A percentile compares a stretch with the other conserved stretches of the same genome.
Evolutionary conservation across 192 early-diverging fungal species (phyloP).

Genomic region (Allomyces arbusculus): DNA sequence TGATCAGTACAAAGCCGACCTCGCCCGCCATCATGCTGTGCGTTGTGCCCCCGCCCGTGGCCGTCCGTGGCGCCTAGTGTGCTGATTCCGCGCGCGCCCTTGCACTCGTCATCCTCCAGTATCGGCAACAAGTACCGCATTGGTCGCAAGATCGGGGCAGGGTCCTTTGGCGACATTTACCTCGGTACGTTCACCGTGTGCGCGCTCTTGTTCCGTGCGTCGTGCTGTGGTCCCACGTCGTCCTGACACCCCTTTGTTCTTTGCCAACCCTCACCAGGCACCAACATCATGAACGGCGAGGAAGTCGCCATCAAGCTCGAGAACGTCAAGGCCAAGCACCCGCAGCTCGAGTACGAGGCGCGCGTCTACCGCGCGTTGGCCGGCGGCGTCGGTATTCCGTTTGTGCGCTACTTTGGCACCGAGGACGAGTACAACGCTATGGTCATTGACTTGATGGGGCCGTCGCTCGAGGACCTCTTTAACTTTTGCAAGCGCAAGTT

Average conservation of each 20-base stretch:
- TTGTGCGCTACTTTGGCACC: conserved; percentile 63
- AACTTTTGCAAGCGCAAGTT: conserved; percentile 78
- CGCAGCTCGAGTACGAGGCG: conserved; percentile 93
- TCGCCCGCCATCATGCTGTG: too few relatives aligned
- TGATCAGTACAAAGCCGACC: too few relatives aligned
- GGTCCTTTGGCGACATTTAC: conserved; percentile 96
- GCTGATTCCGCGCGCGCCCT: too few relatives aligned
- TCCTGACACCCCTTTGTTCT: background rate
- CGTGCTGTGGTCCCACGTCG: background rate
- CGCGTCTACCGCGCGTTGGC: conserved; percentile 86
- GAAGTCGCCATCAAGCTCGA: conserved; percentile 98
- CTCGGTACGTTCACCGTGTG: conserved; percentile 39
- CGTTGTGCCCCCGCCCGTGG: too few relatives aligned
- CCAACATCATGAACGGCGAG: conserved; percentile 72
- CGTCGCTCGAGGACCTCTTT: conserved; percentile 76
- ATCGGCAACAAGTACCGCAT: conserved; percentile 88
- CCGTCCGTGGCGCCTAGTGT: too few relatives aligned
- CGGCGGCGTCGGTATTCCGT: conserved; percentile 78
- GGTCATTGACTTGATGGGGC: conserved; percentile 79
- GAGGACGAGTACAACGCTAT: conserved; percentile 67
- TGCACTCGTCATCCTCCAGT: conserved; percentile 9
- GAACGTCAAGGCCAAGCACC: conserved; percentile 79
- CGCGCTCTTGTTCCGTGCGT: conserved; percentile 4
- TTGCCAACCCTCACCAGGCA: conserved; percentile 40
- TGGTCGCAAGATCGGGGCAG: conserved; percentile 88